Evolutionary conservation across 768 basidiomycete species (phyloP), one percentile per base, ranked within the genome.

Genomic region (Phylloporus sp.): DNA sequence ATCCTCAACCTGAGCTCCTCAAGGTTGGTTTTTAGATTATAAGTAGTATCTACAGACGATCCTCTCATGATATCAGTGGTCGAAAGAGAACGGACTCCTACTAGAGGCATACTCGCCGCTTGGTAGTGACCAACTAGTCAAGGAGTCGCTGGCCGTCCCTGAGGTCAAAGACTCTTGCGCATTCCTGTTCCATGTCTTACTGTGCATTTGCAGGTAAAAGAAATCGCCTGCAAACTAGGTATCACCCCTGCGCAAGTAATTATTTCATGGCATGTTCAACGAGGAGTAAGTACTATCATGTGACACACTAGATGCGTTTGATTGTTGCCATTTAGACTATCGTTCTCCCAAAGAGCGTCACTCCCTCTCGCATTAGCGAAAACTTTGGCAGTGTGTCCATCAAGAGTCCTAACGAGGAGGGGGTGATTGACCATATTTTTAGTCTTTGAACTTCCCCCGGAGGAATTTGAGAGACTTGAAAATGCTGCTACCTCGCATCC

Each of bases 21-120:
- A 68, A 84, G 71, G 84, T 82, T 20, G 6, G 65, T 54, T n/a
- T 45, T 29, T 16, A 28, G 16, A 32, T 18, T n/a, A 26, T 39
- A 29, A 41, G 26, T 36, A n/a, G 7, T 24, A 1, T 38, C 39
- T 49, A 23, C 24, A 10, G 6, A 49, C 9, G 50, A 52, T 15
- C 12, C 32, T 35, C 46, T 46, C n/a, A 28, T 24, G 16, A 32
- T 44, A 5, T 44, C 47, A 85, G 81, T 91, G 85, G 85, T 72
- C 86, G 2, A 81, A 82, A 64, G 80, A 82, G 41, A 78, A 85
- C 52, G 72, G 73, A 16, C 60, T 90, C 18, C 73, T 89, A 13
- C 75, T 88, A 4, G 82, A 88, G 60, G 86, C 88, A 11, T 90
- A 88, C 70, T 90, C 87, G 12, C 88, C 88, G 2, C 75, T 90